A percentile compares a stretch with the other conserved stretches of the same genome.
These are phyloP conservation scores for Arabidopsis thaliana DNA, from an alignment of 345 rosid genomes.

Conservation along the genomic window DNA sequence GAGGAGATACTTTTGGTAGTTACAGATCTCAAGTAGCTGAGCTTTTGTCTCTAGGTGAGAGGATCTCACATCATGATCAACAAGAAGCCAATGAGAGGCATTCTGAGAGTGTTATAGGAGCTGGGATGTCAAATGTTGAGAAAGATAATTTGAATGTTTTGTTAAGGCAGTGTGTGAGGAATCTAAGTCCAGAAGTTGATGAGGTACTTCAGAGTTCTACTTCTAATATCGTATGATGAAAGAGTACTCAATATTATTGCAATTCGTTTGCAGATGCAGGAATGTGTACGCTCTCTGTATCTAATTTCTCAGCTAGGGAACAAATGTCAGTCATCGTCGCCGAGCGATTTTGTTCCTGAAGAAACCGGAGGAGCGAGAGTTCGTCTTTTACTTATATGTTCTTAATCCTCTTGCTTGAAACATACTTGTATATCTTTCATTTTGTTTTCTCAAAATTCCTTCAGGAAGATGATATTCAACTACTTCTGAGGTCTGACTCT, in stretches of 20 bases:
- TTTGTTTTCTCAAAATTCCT: not conserved
- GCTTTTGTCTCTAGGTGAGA: conserved; percentile 52
- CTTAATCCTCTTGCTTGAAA: not conserved
- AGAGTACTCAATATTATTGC: not conserved
- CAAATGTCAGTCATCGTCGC: conserved; percentile 17
- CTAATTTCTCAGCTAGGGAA: conserved; percentile 8
- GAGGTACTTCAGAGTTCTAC: conserved; percentile 49
- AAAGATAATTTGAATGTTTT: conserved; percentile 53
- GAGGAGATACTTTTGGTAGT: conserved; percentile 55
- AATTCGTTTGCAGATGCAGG: conserved; percentile 28
- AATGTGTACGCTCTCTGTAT: conserved; percentile 6
- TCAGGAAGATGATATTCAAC: conserved; percentile 30
- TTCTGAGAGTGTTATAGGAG: conserved; percentile 48
- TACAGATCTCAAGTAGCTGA: conserved; percentile 49
- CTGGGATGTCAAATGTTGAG: conserved; percentile 50
- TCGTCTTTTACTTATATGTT: not conserved
- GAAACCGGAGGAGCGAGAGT: conserved; percentile 10
- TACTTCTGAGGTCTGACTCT: conserved; percentile 29
- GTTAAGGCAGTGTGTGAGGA: conserved; percentile 52
- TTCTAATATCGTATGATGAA: not conserved
- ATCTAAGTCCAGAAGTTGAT: conserved; percentile 55
- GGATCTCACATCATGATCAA: conserved; percentile 24
- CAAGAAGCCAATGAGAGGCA: conserved; percentile 25
- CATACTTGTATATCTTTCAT: not conserved
- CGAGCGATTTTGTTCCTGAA: not conserved